Base-by-base conservation (phyloP, 805 yeast genomes). In the Saccharomyces eubayanus region DNA sequence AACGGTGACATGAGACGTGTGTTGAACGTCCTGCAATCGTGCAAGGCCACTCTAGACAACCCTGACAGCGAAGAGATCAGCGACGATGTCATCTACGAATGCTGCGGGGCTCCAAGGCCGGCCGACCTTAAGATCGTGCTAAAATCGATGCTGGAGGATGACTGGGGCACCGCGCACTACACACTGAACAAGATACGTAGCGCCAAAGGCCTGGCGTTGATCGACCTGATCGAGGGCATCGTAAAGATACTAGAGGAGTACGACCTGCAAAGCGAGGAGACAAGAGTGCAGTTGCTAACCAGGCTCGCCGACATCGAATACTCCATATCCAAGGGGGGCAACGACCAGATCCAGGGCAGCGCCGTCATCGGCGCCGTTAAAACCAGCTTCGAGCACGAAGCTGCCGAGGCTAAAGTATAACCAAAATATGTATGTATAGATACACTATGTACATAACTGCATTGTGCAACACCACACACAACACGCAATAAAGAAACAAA, bases 1-100 rank as follows among this genome's bases (percentile, higher is more conserved):
- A 80, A 83, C 54, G 99, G 99, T 51, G 99, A 94, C 70, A 94
- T 94, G 99, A 82, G 99, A 73, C 81, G 88, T 50, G 96, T 96
- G 0, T 76, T 94, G 61, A 94, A 94, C 65, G 97, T 94, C 5
- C 71, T 94, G 54, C 99, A 94, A 71, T 96, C 98, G 0, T 89
- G 98, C 69, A 81, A 86, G 57, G 91, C 97, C 0, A 87, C 96
- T 1, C 66, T 80, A 20, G 82, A 80, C 31, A 67, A 68, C 29
- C 72, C 70, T 27, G 76, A 66, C 6, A 72, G 71, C 2, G 81
- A 77, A 31, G 81, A 79, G 50, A 85, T 94, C 45, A 79, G 85
- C 29, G 80, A 78, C 30, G 83, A 82, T 52, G 84, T 87, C 83
- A 84, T 94, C 40, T 94, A 89, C 68, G 96, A 91, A 58, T 91